phyloP scores from a whole-genome alignment of 345 rosid genomes.

The Bruguiera sexangula region DNA sequence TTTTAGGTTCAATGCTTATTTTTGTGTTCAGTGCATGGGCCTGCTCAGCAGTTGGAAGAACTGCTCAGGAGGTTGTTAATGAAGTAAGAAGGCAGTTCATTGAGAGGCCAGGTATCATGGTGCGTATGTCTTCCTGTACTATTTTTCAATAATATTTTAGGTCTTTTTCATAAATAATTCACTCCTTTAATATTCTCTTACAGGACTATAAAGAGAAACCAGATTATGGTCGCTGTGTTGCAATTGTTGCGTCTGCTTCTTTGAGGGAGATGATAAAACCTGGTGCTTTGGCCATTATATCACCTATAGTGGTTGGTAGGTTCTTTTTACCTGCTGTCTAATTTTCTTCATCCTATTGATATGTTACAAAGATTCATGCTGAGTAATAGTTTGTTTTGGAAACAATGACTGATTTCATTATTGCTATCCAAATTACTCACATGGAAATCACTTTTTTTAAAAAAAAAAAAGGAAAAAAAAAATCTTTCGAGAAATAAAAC shows the following conservation, averaged over 20 bases:
- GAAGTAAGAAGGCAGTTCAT: constrained; percentile 98
- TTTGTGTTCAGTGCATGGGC: constrained; percentile 96
- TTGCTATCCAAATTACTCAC: no score
- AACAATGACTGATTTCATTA: no score
- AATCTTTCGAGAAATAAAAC: no score
- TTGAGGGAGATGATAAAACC: constrained; percentile 98
- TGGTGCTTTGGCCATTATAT: constrained; percentile 87
- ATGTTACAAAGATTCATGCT: background rate
- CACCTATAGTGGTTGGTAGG: constrained; percentile 82
- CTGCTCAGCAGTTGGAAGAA: constrained; percentile 93
- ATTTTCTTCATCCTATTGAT: background rate
- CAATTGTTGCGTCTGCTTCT: constrained; percentile 95
- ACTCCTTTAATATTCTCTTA: background rate
- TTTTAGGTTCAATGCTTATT: constrained; percentile 96
- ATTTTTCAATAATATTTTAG: background rate
- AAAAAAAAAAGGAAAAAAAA: no score
- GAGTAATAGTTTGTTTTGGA: background rate
- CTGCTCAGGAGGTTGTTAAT: constrained; percentile 99
- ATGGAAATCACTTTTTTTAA: no score
- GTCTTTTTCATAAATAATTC: background rate
- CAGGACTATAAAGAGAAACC: constrained; percentile 98
- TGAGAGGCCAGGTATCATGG: constrained; percentile 99
- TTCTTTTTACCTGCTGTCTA: constrained; percentile 1
- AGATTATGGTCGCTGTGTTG: constrained; percentile 96
- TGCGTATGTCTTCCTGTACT: constrained; percentile 24